Base-by-base conservation (phyloP, 768 basidiomycete species). In the Roridomyces roridus region DNA sequence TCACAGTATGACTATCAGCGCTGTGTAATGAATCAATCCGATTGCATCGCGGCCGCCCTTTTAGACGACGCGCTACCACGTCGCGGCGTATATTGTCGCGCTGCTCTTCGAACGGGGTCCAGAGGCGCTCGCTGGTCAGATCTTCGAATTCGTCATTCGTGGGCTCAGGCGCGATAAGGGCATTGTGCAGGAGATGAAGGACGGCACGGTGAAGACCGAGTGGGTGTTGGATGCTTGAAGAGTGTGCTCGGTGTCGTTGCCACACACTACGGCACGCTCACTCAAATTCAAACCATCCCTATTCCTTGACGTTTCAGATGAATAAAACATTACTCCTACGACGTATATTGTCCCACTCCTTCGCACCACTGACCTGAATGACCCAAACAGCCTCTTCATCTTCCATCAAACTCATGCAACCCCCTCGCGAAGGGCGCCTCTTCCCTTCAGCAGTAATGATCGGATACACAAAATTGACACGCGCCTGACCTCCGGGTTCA, bases 381-480 rank as follows among this genome's bases (percentile, higher is more conserved):
- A 59, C 49, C 58, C 58, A 59, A 6, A 59, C 28, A 2, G 25
- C 40, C 1, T 59, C 18, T 15, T 59, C 51, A 35, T 59, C 46
- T 41, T 59, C 58, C 15, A 49, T 34, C 21, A 59, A 17, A 14
- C 37, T 25, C 14, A 24, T 34, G 3, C 58, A 51, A 20, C 2
- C 18, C 4, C 51, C 52, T 3, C 41, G 41, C 20, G 47, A 10
- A 10, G 57, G 52, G 4, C 37, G 14, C 14, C 5, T n/a, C n/a
- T 28, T 28, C 10, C 28, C 12, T 8, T n/a, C n/a, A n/a, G 20
- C 3, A 21, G 26, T 40, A 15, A 26, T n/a, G 14, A 11, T 11
- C 7, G 31, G 20, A 5, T n/a, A 12, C n/a, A 51, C 29, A 12
- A 20, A 46, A 17, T 40, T 7, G 43, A 46, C 43, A 8, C 41